Conservation (phyloP, 2,329 filamentous ascomycete species). For the Trichocomaceae sp. region DNA sequence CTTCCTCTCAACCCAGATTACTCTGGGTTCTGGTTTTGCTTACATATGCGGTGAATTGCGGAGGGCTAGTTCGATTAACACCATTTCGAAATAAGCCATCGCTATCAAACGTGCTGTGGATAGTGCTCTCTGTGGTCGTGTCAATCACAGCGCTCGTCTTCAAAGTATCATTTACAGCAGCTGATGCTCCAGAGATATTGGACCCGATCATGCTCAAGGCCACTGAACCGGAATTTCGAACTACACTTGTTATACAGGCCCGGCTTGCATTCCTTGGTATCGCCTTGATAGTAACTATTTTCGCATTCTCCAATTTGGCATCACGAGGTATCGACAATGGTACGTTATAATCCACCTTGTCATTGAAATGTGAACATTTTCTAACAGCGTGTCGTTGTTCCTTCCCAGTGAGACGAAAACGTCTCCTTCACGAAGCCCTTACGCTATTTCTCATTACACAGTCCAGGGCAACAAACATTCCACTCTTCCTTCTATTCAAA, state of each 20-base stretch:
- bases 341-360: neutral
- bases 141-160: constrained; percentile 63
- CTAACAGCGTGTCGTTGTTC: neutral
- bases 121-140: constrained; percentile 35
- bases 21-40: constrained; percentile 69
- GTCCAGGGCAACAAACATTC: constrained; percentile 76
- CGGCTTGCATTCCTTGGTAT: constrained; percentile 46
- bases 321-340: neutral
- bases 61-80: constrained; percentile 34
- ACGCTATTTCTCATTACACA: constrained; percentile 80
- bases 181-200: constrained; percentile 81
- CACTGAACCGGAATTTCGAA: constrained; percentile 33
- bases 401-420: constrained; percentile 16
- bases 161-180: constrained; percentile 80
- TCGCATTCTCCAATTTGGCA: constrained; percentile 17
- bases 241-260: constrained; percentile 45
- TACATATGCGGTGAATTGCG: constrained; percentile 59
- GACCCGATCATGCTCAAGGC: constrained; percentile 27
- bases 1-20: constrained; percentile 56
- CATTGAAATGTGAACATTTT: neutral
- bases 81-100: constrained; percentile 15
- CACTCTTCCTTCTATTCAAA: constrained; percentile 71
- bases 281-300: constrained; percentile 26
- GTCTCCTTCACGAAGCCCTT: constrained; percentile 56
- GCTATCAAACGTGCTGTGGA: constrained; percentile 17